Base-by-base conservation (phyloP, 2,329 filamentous ascomycete species). In the Claviceps fusiformis region DNA sequence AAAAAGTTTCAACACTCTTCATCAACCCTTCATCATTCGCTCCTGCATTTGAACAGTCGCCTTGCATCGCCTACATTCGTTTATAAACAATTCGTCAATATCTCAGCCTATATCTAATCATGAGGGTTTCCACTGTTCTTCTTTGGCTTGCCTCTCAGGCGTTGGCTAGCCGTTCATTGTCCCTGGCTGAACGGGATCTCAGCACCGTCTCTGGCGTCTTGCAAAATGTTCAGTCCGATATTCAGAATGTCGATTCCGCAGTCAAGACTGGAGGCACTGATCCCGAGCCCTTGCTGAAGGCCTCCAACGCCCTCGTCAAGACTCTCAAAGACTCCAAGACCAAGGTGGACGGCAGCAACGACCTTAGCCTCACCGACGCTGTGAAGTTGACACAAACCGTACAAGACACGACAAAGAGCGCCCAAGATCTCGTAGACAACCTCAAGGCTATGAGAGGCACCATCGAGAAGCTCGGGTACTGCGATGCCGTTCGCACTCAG, bases 381-480 rank as follows among this genome's bases (percentile, higher is more conserved):
- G 52, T 60, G 17, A 55, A 37, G 13, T 56, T 62, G 29, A 50
- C 49, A 7, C 39, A 45, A 1, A 58, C 60, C 9, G 56, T 60
- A 24, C 53, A 57, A 47, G 57, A 49, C 31, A 62, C 68, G 10
- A 60, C 65, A 54, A 55, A 55, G 29, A 54, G 61, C 50, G 62
- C 60, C 24, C 56, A 61, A 56, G 53, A 53, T 37, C 62, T 68
- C 0, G 56, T 59, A 51, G 56, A 54, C 7, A 58, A 63, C 55
- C 59, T 68, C 53, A 58, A 62, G 52, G 49, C 53, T 49, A 61
- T 62, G 60, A 62, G 63, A 59, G 17, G 50, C 31, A 56, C 54
- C 33, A 52, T 68, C 48, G 54, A 66, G 54, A 58, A 63, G 54
- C 63, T 62, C 27, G 61, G 61, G 43, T 60, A 63, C 7, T 68